phyloP scores from a whole-genome alignment of 2,329 filamentous ascomycete species.

The Aspergillus caelatus region DNA sequence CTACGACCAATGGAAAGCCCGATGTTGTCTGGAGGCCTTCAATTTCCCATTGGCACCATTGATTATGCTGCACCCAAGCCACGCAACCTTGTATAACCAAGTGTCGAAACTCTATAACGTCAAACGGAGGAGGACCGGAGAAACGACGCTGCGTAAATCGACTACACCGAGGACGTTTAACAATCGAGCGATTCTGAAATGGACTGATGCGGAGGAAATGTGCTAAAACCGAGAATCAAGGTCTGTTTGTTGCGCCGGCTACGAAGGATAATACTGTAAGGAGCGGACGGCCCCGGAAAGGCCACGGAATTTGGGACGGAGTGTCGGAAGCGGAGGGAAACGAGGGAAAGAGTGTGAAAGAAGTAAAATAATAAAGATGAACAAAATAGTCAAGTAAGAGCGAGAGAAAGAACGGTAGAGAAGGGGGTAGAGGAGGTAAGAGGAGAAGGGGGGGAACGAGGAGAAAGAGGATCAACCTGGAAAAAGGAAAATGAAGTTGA shows the following conservation, averaged over 20 bases:
- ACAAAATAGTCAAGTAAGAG: conserved; percentile 14
- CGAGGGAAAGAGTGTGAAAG: conserved; percentile 10
- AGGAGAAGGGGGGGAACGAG: conserved; percentile 14
- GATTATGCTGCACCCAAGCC: conserved; percentile 13
- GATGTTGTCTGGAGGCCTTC: conserved; percentile 31
- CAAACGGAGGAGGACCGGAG: conserved; percentile 5
- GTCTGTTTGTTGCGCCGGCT: conserved; percentile 14
- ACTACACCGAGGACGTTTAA: neutral
- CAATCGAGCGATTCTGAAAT: neutral
- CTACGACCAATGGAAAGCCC: conserved; percentile 27
- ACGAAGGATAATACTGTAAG: conserved; percentile 27
- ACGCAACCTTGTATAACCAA: conserved; percentile 6
- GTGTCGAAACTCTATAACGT: neutral
- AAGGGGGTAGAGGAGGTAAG: conserved; percentile 12
- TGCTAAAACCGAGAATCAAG: neutral
- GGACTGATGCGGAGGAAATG: neutral
- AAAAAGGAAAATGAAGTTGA: conserved; percentile 23
- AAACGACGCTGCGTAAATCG: neutral
- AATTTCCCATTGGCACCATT: conserved; percentile 25
- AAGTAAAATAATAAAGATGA: conserved; percentile 13
- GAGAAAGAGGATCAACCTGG: conserved; percentile 20
- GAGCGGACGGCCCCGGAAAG: conserved; percentile 43
- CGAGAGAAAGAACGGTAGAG: conserved; percentile 17
- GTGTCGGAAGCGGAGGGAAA: conserved; percentile 15
- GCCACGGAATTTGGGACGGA: conserved; percentile 23